These are phyloP conservation scores for Dryadomyces quercus-mongolicae DNA, from an alignment of 2,329 filamentous ascomycete species.

Conservation along the genomic window DNA sequence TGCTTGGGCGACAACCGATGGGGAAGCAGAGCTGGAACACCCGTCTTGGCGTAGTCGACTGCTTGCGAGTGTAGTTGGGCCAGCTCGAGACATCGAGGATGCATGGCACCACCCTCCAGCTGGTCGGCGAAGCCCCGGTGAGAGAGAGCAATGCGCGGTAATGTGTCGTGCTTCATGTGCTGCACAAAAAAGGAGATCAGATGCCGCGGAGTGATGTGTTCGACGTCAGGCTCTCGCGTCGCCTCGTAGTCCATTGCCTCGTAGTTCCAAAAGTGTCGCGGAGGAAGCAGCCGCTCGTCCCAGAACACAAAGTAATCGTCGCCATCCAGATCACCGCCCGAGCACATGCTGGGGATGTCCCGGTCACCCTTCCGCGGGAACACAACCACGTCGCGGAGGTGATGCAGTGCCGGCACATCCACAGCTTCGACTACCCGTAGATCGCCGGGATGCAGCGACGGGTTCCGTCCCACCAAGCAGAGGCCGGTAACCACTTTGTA, in stretches of 20 bases:
- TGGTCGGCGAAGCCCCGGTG: slow-evolving; percentile 70
- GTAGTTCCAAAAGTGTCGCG: slow-evolving; percentile 43
- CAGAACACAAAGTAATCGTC: slow-evolving; percentile 94
- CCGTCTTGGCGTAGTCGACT: slow-evolving; percentile 91
- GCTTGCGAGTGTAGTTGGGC: slow-evolving; percentile 78
- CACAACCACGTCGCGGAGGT: slow-evolving; percentile 77
- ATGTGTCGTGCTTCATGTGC: slow-evolving; percentile 83
- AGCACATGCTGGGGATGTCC: slow-evolving; percentile 86
- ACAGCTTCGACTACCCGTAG: slow-evolving; percentile 80
- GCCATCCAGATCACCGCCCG: slow-evolving; percentile 88
- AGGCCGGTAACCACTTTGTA: slow-evolving; percentile 60
- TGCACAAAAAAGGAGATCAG: slow-evolving; percentile 77
- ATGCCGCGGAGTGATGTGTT: slow-evolving; percentile 58
- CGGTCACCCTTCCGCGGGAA: slow-evolving; percentile 44
- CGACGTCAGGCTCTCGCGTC: slow-evolving; percentile 40
- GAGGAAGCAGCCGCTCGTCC: slow-evolving; percentile 63
- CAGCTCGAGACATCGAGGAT: slow-evolving; percentile 57
- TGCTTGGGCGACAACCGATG: slow-evolving; percentile 42
- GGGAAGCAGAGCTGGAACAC: slow-evolving; percentile 59
- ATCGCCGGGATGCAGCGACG: slow-evolving; percentile 86
- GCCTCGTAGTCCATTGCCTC: slow-evolving; percentile 67
- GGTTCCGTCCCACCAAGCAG: slow-evolving; percentile 82
- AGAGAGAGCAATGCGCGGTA: slow-evolving; percentile 67
- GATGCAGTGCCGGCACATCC: slow-evolving; percentile 56
- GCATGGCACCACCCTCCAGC: slow-evolving; percentile 49